These are phyloP conservation scores for Andrographis paniculata DNA, from an alignment of 305 asterid species.

Conservation along the genomic window DNA sequence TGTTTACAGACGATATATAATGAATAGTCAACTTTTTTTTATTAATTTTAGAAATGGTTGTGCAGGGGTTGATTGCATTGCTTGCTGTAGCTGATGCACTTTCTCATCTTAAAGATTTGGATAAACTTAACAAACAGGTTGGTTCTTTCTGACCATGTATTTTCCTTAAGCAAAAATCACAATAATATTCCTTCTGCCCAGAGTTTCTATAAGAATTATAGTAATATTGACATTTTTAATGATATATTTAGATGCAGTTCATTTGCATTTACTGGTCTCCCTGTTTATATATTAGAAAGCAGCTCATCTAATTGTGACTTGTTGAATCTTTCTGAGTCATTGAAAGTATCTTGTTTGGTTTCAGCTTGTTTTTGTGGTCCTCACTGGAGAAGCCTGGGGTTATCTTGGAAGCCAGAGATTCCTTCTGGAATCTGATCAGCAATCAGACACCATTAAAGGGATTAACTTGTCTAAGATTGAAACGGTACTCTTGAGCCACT, in stretches of 20 bases:
- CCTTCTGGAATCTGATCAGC: constrained; percentile 70
- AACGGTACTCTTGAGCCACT: constrained; percentile 38
- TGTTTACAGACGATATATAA: constrained; percentile 16
- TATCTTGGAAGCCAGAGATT: constrained; percentile 94
- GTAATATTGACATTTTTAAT: not conserved
- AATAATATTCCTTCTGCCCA: not conserved
- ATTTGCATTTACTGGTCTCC: no score
- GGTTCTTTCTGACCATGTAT: constrained; percentile 2
- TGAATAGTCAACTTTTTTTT: constrained; percentile 7
- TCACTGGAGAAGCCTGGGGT: constrained; percentile 99
- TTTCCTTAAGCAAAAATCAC: constrained; percentile 1
- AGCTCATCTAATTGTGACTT: not conserved
- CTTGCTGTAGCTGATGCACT: constrained; percentile 94
- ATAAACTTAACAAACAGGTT: constrained; percentile 76
- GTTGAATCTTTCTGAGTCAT: constrained; percentile 11
- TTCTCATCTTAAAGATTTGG: constrained; percentile 51
- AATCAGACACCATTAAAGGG: constrained; percentile 62
- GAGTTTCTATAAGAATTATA: not conserved
- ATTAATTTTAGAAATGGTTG: constrained; percentile 12
- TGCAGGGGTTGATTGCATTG: constrained; percentile 83
- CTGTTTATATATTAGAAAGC: no score
- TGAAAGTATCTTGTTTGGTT: constrained; percentile 21
- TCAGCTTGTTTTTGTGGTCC: constrained; percentile 87
- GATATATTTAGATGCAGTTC: no score
- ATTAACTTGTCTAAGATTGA: constrained; percentile 63